A percentile compares a stretch with the other conserved stretches of the same genome.
These are phyloP conservation scores for Geotrichum histeridarum DNA, from an alignment of 1,139 yeast species.

Conservation along the genomic window DNA sequence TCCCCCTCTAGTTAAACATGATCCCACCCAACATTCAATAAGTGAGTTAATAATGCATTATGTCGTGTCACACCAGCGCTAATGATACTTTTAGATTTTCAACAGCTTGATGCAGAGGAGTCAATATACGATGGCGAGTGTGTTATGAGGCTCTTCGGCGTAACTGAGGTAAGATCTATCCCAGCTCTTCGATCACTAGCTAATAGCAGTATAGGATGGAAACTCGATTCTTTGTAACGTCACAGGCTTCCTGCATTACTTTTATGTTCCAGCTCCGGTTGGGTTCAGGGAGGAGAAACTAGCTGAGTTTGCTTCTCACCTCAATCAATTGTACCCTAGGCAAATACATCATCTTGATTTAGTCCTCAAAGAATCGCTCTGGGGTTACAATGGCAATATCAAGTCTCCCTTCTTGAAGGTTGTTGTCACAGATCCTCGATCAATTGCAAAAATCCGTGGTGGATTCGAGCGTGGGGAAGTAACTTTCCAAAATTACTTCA, in stretches of 20 bases:
- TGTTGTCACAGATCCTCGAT: conserved; percentile 57
- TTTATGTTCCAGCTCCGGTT: conserved; percentile 86
- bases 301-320: conserved; percentile 43
- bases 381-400: conserved; percentile 85
- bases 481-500: conserved; percentile 57
- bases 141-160: conserved; percentile 83
- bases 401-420: conserved; percentile 78
- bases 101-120: conserved; percentile 94
- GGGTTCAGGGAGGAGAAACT: conserved; percentile 58
- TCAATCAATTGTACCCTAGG: conserved; percentile 36
- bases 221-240: conserved; percentile 86
- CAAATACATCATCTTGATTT: conserved; percentile 53
- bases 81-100: conserved; percentile 46
- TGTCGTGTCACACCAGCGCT: not conserved
- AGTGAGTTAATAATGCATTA: conserved; percentile 20
- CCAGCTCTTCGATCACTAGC: not conserved
- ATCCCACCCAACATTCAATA: conserved; percentile 49
- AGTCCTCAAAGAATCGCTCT: conserved; percentile 70
- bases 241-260: conserved; percentile 81
- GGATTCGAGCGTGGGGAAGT: conserved; percentile 83
- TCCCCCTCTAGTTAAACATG: conserved; percentile 49
- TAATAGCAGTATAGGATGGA: conserved; percentile 47
- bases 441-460: conserved; percentile 62
- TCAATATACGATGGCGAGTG: conserved; percentile 43
- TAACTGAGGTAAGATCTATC: conserved; percentile 46